phyloP scores from a whole-genome alignment of 345 rosid species.

The Euclidium syriacum region DNA sequence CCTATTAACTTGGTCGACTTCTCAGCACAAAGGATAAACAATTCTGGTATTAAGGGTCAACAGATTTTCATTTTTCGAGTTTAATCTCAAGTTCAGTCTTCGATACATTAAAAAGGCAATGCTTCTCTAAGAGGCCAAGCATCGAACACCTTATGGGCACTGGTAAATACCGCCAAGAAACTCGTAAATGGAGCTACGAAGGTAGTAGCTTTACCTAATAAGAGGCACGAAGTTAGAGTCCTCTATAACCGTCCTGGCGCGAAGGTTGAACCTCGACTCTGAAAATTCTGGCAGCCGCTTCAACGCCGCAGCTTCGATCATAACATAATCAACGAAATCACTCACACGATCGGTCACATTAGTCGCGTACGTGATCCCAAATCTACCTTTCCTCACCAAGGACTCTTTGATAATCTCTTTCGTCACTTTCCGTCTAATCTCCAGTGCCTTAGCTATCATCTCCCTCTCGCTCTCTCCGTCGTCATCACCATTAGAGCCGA shows the following conservation, averaged over 20 bases:
- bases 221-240: constrained; percentile 66
- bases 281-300: constrained; percentile 53
- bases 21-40: neutral
- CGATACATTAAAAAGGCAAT: neutral
- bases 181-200: neutral
- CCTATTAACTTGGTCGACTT: neutral
- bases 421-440: constrained; percentile 69
- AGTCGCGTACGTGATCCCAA: constrained; percentile 77
- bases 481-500: constrained; percentile 15
- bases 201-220: constrained; percentile 47
- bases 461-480: constrained; percentile 45
- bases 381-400: constrained; percentile 68
- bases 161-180: neutral
- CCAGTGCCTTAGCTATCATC: constrained; percentile 64
- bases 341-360: constrained; percentile 52
- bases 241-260: constrained; percentile 56
- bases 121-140: neutral
- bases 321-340: constrained; percentile 61
- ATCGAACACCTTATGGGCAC: constrained; percentile 25
- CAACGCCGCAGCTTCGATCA: constrained; percentile 81
- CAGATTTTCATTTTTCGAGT: neutral
- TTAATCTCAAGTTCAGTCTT: neutral
- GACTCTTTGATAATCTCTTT: constrained; percentile 61
- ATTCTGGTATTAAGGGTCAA: neutral
- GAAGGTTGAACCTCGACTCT: constrained; percentile 44